Evolutionary conservation across 352 stramenopile species (phyloP).

Genomic region (Pythium coloratum): DNA sequence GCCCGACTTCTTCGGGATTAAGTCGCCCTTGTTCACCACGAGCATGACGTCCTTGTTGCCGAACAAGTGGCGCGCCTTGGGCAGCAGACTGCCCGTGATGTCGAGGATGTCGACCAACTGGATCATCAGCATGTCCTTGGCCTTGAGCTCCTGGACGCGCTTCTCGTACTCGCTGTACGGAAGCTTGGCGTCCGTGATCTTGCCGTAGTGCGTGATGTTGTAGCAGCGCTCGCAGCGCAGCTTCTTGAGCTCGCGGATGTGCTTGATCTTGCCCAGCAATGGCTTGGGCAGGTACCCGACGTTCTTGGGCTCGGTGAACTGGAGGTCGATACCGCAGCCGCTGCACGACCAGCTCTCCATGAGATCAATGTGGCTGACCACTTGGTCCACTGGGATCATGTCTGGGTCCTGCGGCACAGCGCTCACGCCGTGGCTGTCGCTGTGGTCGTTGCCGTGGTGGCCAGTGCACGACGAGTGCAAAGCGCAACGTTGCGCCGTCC

Average conservation of each 20-base stretch:
- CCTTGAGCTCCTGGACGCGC: constrained; percentile 79
- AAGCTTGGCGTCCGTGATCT: constrained; percentile 83
- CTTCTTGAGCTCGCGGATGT: constrained; percentile 74
- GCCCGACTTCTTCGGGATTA: constrained; percentile 85
- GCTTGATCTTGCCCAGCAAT: constrained; percentile 58
- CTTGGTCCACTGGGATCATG: constrained; percentile 50
- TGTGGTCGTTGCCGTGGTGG: constrained; percentile 7
- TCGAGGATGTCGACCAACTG: constrained; percentile 93
- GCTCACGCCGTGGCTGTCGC: constrained; percentile 6
- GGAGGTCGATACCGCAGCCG: constrained; percentile 79
- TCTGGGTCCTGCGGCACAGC: constrained; percentile 5
- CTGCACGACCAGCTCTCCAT: constrained; percentile 87
- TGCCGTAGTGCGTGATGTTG: constrained; percentile 86
- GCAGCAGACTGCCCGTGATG: constrained; percentile 87
- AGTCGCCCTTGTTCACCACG: constrained; percentile 90
- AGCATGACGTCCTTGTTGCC: constrained; percentile 90
- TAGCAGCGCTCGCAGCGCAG: constrained; percentile 87
- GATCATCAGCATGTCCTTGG: constrained; percentile 90
- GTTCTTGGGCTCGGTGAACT: constrained; percentile 58
- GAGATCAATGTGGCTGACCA: constrained; percentile 70
- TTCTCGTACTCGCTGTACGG: constrained; percentile 88
- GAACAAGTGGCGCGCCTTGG: constrained; percentile 83
- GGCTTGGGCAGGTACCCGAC: constrained; percentile 73
- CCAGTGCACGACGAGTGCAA: constrained; percentile 12
- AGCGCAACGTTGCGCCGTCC: constrained; percentile 4